These are phyloP conservation scores for Hymenoscyphus repandus DNA, from an alignment of 2,329 filamentous ascomycete genomes.

Conservation along the genomic window DNA sequence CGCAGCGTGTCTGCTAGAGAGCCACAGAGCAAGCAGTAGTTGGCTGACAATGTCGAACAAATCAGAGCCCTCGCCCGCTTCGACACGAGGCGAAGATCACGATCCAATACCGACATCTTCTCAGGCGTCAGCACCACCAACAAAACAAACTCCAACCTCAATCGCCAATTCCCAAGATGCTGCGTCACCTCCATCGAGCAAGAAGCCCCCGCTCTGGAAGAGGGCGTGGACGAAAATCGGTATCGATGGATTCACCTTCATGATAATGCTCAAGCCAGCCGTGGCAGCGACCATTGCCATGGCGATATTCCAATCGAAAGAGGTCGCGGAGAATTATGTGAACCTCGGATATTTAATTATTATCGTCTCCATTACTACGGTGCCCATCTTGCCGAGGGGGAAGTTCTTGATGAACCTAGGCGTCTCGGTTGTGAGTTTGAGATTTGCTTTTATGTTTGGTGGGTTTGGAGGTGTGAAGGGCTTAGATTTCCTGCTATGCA, in stretches of 20 bases:
- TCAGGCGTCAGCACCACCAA: too few species aligned
- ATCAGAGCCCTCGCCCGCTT: too few species aligned
- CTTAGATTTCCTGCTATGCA: not conserved
- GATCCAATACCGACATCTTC: not conserved
- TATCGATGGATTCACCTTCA: slow-evolving; percentile 12
- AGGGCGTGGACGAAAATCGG: slow-evolving; percentile 14
- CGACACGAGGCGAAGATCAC: too few species aligned
- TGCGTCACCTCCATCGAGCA: slow-evolving; percentile 4
- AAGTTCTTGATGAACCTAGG: slow-evolving; percentile 61
- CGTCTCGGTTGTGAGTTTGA: slow-evolving; percentile 14
- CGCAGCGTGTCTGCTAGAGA: too few species aligned
- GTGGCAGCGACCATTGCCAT: slow-evolving; percentile 16
- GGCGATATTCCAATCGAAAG: slow-evolving; percentile 15
- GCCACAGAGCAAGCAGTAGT: too few species aligned
- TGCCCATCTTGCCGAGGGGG: slow-evolving; percentile 62
- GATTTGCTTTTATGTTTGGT: not conserved
- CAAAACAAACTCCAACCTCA: not conserved
- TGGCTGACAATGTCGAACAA: too few species aligned
- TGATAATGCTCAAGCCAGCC: slow-evolving; percentile 20
- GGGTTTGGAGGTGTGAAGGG: not conserved
- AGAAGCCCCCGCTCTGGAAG: slow-evolving; percentile 7
- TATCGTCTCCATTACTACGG: slow-evolving; percentile 58
- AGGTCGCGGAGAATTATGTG: slow-evolving; percentile 17
- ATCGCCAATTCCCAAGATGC: not conserved
- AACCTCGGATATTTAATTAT: slow-evolving; percentile 47